These are phyloP conservation scores for Peronospora tabacina DNA, from an alignment of 352 stramenopile genomes.

Conservation along the genomic window DNA sequence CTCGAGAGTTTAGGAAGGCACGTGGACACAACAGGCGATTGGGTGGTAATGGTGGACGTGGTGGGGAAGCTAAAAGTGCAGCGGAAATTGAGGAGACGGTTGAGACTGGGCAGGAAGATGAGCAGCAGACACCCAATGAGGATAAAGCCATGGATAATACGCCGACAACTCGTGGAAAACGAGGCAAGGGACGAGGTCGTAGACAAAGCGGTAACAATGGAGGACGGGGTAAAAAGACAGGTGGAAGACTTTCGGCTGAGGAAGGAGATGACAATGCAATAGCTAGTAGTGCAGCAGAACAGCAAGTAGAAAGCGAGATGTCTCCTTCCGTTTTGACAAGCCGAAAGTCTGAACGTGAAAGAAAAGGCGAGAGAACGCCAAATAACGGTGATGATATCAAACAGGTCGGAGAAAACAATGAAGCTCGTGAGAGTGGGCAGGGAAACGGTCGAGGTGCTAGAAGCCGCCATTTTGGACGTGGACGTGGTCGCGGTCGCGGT, in stretches of 20 bases:
- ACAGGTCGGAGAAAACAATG: slow-evolving; percentile 4
- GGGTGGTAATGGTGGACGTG: slow-evolving; percentile 9
- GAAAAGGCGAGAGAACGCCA: slow-evolving; percentile 17
- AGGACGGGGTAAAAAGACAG: slow-evolving; percentile 19
- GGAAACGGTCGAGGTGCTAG: slow-evolving; percentile 16
- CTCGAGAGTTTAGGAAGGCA: slow-evolving; percentile 27
- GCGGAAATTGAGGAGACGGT: slow-evolving; percentile 7
- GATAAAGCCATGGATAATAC: slow-evolving; percentile 6
- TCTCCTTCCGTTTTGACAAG: slow-evolving; percentile 4
- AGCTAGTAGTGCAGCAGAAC: slow-evolving; percentile 10
- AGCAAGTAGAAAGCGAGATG: slow-evolving; percentile 17
- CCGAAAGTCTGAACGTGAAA: slow-evolving; percentile 20
- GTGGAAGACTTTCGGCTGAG: slow-evolving; percentile 10
- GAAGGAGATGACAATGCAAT: slow-evolving; percentile 15
- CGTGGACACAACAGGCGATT: slow-evolving; percentile 20
- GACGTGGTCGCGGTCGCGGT: slow-evolving; percentile 27
- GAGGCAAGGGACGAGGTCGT: slow-evolving; percentile 35
- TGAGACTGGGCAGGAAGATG: slow-evolving; percentile 9
- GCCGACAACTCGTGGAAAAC: slow-evolving; percentile 23
- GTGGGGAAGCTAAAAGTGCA: slow-evolving; percentile 5
- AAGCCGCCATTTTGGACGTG: slow-evolving; percentile 22
- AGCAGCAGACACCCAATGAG: slow-evolving; percentile 11
- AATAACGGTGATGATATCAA: slow-evolving; percentile 21
- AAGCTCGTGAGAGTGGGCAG: slow-evolving; percentile 16
- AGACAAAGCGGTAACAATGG: slow-evolving; percentile 28